A percentile compares a stretch with the other conserved stretches of the same genome.
phyloP scores from a whole-genome alignment of 2,329 filamentous ascomycete species.

The Fusarium brevicatenulatum region DNA sequence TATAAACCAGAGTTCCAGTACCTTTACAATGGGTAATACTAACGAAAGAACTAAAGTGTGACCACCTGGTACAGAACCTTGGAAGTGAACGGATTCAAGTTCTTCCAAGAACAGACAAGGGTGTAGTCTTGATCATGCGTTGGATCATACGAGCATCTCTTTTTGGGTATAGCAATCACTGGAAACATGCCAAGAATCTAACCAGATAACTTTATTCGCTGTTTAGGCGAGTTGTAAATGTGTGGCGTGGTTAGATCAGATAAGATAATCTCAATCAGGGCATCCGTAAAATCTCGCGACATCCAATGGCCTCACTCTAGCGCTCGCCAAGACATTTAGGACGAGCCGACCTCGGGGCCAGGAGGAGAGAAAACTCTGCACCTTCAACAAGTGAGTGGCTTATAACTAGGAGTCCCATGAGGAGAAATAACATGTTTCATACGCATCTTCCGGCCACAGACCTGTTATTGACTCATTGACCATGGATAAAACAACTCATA shows the following conservation, averaged over 20 bases:
- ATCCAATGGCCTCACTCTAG: not conserved
- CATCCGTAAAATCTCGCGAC: not conserved
- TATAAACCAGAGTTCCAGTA: too few relatives aligned
- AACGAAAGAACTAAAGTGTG: too few relatives aligned
- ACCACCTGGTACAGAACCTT: too few relatives aligned
- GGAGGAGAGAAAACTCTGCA: not conserved
- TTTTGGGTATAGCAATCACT: not conserved
- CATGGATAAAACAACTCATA: not conserved
- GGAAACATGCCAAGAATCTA: accelerated
- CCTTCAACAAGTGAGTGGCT: not conserved
- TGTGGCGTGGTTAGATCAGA: not conserved
- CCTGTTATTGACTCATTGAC: not conserved
- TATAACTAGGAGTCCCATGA: not conserved
- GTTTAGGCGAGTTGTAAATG: not conserved
- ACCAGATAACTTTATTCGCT: not conserved
- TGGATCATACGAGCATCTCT: not conserved
- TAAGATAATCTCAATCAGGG: not conserved
- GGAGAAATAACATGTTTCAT: not conserved
- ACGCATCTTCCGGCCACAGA: not conserved
- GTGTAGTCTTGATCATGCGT: not conserved
- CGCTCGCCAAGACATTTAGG: not conserved
- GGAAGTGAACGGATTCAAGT: too few relatives aligned
- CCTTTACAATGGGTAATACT: too few relatives aligned
- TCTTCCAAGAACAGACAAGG: not conserved
- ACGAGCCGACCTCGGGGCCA: not conserved